Base-by-base conservation (phyloP, 495 filamentous ascomycete species). In the Jackrogersella minutella region DNA sequence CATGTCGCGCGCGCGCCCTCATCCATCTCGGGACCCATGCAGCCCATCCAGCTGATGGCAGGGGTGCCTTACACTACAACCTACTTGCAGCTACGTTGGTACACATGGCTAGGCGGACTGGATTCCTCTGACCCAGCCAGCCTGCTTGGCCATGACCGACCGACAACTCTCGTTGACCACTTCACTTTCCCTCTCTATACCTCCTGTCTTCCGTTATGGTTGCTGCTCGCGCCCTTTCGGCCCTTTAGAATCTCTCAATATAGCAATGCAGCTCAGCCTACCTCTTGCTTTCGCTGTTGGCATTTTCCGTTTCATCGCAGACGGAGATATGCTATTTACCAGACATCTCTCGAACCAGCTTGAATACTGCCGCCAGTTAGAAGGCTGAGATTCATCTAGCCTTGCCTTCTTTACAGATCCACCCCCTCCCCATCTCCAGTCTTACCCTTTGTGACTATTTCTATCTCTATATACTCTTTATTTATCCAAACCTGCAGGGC, bases 221-320 rank as follows among this genome's bases (percentile, higher is more conserved):
- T 44, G 34, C 28, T 66, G 49, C 62, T 59, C 47, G 69, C 64
- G 70, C 65, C 65, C 28, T 64, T 70, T 73, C 72, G 70, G 66
- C 69, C 72, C 67, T 69, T 69, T 69, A 57, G 46, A 30, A 10
- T 47, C 69, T 77, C 76, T 80, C 73, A 78, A 80, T 79, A 80
- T 79, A 81, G 78, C 79, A 81, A 78, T 76, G 78, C 79, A 76
- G 74, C 73, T 75, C 70, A 72, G 60, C 64, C 68, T 64, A 61
- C 66, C 69, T 72, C 53, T 70, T 62, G 62, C 54, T 73, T 73
- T 62, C 33, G 69, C 65, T 62, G 70, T 68, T 75, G 69, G 64
- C 60, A 63, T 73, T 63, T 62, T 59, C 66, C 67, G 72, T 73
- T 66, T 67, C 66, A 72, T 76, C 65, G 58, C 69, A 72, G 67